A percentile compares a stretch with the other conserved stretches of the same genome.
Evolutionary conservation across 2,329 filamentous ascomycete species (phyloP).

Genomic region (Chaetomium strumarium): DNA sequence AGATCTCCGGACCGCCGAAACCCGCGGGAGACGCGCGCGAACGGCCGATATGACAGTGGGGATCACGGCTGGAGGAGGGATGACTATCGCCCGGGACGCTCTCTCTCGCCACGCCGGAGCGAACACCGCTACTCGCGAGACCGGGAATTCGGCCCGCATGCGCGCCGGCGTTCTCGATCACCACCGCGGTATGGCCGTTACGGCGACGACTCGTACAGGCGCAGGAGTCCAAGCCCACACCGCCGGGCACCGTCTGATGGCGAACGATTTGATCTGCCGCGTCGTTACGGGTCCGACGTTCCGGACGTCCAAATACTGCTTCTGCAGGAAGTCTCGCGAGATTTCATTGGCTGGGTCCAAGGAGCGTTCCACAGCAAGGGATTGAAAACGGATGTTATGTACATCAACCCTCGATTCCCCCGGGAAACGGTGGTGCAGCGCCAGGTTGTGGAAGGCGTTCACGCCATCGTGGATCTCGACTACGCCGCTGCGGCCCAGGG

Average conservation of each 20-base stretch:
- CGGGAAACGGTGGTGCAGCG: conserved; percentile 74
- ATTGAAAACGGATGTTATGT: conserved; percentile 72
- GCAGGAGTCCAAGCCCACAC: conserved; percentile 65
- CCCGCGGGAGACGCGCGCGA: conserved; percentile 37
- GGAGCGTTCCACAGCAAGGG: conserved; percentile 64
- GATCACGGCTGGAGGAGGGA: conserved; percentile 50
- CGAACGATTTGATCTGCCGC: conserved; percentile 65
- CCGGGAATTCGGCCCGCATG: conserved; percentile 40
- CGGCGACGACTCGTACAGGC: conserved; percentile 49
- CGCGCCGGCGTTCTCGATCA: conserved; percentile 44
- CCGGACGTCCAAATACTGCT: conserved; percentile 88
- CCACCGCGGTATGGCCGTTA: conserved; percentile 31
- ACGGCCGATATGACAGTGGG: conserved; percentile 44
- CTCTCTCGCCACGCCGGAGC: conserved; percentile 51
- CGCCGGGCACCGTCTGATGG: conserved; percentile 46
- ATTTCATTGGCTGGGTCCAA: conserved; percentile 81
- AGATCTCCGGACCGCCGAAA: conserved; percentile 55
- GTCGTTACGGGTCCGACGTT: conserved; percentile 66
- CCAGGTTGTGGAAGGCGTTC: conserved; percentile 83
- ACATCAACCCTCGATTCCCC: conserved; percentile 68
- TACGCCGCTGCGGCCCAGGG: conserved; percentile 61
- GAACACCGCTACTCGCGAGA: conserved; percentile 51
- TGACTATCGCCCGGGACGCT: conserved; percentile 59
- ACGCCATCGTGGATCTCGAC: conserved; percentile 74
- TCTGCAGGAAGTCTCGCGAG: conserved; percentile 67